Percentiles rank a stretch among this genome's conserved stretches.
phyloP scores from a whole-genome alignment of 202 grass and related monocot species.

The Carex sylvatica region DNA sequence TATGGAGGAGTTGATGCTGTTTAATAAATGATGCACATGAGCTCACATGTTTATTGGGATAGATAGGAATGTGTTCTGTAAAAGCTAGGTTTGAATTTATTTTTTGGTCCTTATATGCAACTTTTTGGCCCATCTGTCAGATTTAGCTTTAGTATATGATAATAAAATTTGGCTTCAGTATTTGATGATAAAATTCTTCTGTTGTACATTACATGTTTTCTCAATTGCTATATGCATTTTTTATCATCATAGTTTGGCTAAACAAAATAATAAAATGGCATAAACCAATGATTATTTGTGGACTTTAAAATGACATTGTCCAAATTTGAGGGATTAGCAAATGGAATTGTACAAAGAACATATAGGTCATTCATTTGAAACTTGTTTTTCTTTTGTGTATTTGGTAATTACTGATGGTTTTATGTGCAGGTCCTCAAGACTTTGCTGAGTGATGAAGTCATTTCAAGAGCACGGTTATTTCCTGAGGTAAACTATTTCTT shows the following conservation, averaged over 20 bases:
- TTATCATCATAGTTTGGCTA: background rate
- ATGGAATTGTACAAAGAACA: background rate
- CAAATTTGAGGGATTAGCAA: background rate
- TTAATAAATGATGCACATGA: background rate
- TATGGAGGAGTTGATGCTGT: background rate
- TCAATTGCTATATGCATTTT: background rate
- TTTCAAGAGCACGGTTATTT: slow-evolving; percentile 47
- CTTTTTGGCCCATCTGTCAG: background rate
- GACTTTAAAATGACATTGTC: background rate
- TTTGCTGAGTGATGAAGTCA: slow-evolving; percentile 74
- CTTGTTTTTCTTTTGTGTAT: slow-evolving; percentile 9
- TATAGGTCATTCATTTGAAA: slow-evolving; percentile 26
- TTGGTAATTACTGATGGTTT: background rate
- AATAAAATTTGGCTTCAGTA: background rate
- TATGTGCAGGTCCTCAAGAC: slow-evolving; percentile 64
- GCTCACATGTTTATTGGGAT: background rate
- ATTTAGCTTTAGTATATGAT: background rate
- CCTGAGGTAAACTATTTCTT: slow-evolving; percentile 48
- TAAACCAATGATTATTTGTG: background rate
- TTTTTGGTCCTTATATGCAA: background rate
- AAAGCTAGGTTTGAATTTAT: background rate
- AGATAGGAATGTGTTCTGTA: background rate
- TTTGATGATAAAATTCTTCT: background rate
- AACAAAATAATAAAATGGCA: background rate
- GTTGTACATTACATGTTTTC: background rate